phyloP scores from a whole-genome alignment of 768 basidiomycete genomes.

The Omphalotus guepiniiformis region DNA sequence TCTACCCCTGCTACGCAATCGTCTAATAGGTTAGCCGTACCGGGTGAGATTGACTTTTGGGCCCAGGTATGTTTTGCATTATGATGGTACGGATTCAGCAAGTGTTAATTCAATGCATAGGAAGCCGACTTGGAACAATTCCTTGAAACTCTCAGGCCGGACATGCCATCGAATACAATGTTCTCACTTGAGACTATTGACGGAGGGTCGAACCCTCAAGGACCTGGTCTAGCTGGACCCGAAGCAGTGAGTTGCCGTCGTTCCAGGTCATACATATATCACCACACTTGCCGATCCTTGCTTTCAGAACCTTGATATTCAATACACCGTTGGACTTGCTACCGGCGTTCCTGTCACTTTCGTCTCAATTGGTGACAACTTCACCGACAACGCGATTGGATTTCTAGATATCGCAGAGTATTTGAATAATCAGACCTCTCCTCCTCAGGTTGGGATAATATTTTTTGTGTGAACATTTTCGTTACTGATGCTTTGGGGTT shows the following conservation, averaged over 20 bases:
- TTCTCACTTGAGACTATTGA: conserved; percentile 20
- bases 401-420: conserved; percentile 14
- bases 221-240: conserved; percentile 14
- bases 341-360: conserved; percentile 21
- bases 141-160: conserved; percentile 17
- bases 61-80: conserved; percentile 12
- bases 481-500: background rate
- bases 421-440: conserved; percentile 1
- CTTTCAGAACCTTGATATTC: conserved; percentile 20
- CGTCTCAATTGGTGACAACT: conserved; percentile 19
- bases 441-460: conserved; percentile 3
- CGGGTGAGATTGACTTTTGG: conserved; percentile 17
- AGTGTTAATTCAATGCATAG: background rate
- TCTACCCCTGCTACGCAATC: conserved; percentile 15
- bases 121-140: conserved; percentile 15
- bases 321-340: conserved; percentile 24
- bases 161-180: conserved; percentile 19
- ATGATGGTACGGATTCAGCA: background rate
- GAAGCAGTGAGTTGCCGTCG: conserved; percentile 20
- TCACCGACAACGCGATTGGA: conserved; percentile 15
- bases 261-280: no score
- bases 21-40: conserved; percentile 17
- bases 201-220: conserved; percentile 24
- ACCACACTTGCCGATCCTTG: background rate
- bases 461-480: background rate